Base-by-base conservation (phyloP, 352 stramenopile species). In the Phytophthora pinifolia region DNA sequence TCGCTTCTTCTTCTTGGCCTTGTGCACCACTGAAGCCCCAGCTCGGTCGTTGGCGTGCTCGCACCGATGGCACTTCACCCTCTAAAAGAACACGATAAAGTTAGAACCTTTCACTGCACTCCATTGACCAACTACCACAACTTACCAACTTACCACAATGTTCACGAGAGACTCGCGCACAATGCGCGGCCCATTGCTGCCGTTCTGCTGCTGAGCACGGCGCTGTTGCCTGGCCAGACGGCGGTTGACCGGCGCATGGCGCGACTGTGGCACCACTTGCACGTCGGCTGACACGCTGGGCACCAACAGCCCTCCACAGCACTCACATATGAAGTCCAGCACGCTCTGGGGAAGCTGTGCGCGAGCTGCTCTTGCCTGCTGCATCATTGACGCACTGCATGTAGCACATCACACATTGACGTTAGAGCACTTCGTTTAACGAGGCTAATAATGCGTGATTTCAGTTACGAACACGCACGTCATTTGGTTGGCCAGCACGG, bases 321-420 rank as follows among this genome's bases (percentile, higher is more conserved):
- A 53, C 35, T 85, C 74, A 50, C 84, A 94, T 6, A 94, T 62
- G 29, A 67, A 88, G 59, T 92, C 79, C 15, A 90, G 46, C 18
- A 88, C 70, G 1, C 58, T 35, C 4, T 53, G 35, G 2, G 82
- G 67, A n/a, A 94, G 55, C 33, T 72, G 55, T 0, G 65, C 55
- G 18, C 48, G 69, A 9, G 61, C 70, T 0, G 58, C 29, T 17
- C 74, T 59, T 53, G 70, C 78, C 29, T 72, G 56, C 31, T 82
- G 70, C 64, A 88, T 69, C 74, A 88, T 75, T 3, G 64, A 71
- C 3, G 74, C 57, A 17, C 80, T 90, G 43, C 47, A 29, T 29
- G 25, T 29, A 9, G 25, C 25, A 29, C 25, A 29, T 7, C 39
- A 46, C 39, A 34, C 39, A 25, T 46, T 27, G 15, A 2, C 36